These are phyloP conservation scores for Polygonum aviculare DNA, from an alignment of 148 eudicot genomes.

Conservation along the genomic window DNA sequence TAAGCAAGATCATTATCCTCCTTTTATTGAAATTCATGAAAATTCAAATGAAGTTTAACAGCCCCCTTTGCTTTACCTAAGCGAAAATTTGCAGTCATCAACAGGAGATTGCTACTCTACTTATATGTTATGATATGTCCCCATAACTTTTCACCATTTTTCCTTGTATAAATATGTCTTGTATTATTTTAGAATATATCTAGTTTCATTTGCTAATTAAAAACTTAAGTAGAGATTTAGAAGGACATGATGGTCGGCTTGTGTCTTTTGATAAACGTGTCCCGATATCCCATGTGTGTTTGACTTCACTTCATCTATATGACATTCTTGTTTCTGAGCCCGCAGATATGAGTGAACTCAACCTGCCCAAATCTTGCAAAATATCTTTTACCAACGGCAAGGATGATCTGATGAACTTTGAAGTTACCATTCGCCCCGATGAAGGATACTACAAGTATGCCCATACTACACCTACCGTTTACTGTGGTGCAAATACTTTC, in stretches of 20 bases:
- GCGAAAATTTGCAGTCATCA: not conserved
- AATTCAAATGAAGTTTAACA: not conserved
- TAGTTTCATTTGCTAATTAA: not conserved
- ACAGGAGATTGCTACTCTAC: not conserved
- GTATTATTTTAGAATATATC: not conserved
- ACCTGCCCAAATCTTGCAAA: slow-evolving; percentile 62
- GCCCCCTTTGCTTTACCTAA: not conserved
- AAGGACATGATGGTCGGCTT: not conserved
- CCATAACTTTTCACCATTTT: too few species aligned
- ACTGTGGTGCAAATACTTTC: not conserved
- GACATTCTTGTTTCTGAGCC: slow-evolving; percentile 9
- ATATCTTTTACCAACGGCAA: slow-evolving; percentile 69
- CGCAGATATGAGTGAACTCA: slow-evolving; percentile 78
- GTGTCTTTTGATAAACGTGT: not conserved
- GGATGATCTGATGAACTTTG: slow-evolving; percentile 88
- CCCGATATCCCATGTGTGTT: not conserved
- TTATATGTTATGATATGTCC: not conserved
- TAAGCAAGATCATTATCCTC: not conserved
- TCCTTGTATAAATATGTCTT: not conserved
- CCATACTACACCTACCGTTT: not conserved
- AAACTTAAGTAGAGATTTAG: not conserved
- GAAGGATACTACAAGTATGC: slow-evolving; percentile 80
- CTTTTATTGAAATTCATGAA: not conserved
- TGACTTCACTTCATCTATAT: not conserved
- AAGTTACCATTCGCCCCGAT: slow-evolving; percentile 74